Base-by-base conservation (phyloP, 1,139 yeast genomes). In the Blastobotrys petasosporus region DNA sequence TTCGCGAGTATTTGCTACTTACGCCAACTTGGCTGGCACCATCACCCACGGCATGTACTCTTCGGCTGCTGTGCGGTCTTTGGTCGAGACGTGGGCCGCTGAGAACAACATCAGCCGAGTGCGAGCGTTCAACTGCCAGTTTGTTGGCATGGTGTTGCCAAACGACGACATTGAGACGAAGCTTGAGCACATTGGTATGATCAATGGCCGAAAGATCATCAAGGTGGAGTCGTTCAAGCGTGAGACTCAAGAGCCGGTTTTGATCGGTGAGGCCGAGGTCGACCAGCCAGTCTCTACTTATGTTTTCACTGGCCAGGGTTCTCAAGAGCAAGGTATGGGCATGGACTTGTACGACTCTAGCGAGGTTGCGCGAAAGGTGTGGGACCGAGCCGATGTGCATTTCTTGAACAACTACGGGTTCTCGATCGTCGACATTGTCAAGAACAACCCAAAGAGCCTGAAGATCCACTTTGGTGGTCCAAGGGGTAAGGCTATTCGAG, bases 271-370 rank as follows among this genome's bases (percentile, higher is more conserved):
- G 71, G 99, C 98, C 47, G 98, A 92, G 73, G 90, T 94, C 62
- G 97, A 92, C 61, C 98, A 92, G 72, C 98, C 99, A 43, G 84
- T 83, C 49, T 86, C 98, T 42, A 84, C 98, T 15, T 92, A 85
- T 66, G 96, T 92, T 50, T 92, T 94, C 73, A 92, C 99, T 57
- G 99, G 98, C 66, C 99, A 92, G 76, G 99, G 99, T 67, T 90
- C 98, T 51, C 98, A 92, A 73, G 98, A 94, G 70, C 98, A 94
- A 75, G 97, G 97, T 66, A 92, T 92, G 99, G 98, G 99, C 75
- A 92, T 92, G 99, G 98, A 94, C 69, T 77, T 92, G 65, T 92
- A 92, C 70, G 82, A 81, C 55, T 77, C 87, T 43, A 85, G 96
- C 46, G 87, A 79, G 37, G 97, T 94, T 66, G 98, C 99, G 49